Base-by-base conservation (phyloP, 1,284 basidiomycete genomes). In the Leccinum huronense region DNA sequence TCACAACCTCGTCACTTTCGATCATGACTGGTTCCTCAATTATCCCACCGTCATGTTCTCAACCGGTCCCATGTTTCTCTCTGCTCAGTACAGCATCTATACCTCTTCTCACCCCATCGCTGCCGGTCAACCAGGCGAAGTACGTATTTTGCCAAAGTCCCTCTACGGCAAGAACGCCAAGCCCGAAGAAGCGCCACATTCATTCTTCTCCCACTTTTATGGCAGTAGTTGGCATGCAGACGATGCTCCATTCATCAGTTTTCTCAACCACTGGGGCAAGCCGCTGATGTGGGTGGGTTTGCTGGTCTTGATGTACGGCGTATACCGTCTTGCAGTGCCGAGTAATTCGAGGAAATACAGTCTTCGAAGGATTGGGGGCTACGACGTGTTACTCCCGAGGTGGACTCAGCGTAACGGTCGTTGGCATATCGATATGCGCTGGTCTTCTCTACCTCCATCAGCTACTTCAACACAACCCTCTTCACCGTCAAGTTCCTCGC, bases 41-140 rank as follows among this genome's bases (percentile, higher is more conserved):
- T 99, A 99, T 73, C 97, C 97, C 36, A 99, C 97, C 40, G 97
- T 99, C 80, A 99, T 99, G 97, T 99, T 99, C 81, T 95, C 94
- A 58, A 99, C 97, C 0, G 97, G 97, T 1, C 89, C 94, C 76
- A 94, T 96, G 94, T 94, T 95, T 80, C 78, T 98, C 30, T 93
- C 93, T 3, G 86, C 91, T 23, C 88, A 97, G 77, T 93, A 95
- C 77, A 88, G 92, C 63, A 81, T 93, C 65, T 95, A 91, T 80
- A 86, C 89, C 34, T 82, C 91, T 38, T 84, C 89, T 19, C 89
- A 94, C 66, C 87, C 89, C 19, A 79, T 77, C 31, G 85, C 85
- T n/a, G 74, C 77, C 2, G 77, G 78, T 9, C 72, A 78, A 27
- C 86, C 86, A 11, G 81, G 85, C 5, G 89, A 90, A 62, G 83